Evolutionary conservation across 768 basidiomycete genomes (phyloP).

Genomic region (Omphalotus guepiniiformis): DNA sequence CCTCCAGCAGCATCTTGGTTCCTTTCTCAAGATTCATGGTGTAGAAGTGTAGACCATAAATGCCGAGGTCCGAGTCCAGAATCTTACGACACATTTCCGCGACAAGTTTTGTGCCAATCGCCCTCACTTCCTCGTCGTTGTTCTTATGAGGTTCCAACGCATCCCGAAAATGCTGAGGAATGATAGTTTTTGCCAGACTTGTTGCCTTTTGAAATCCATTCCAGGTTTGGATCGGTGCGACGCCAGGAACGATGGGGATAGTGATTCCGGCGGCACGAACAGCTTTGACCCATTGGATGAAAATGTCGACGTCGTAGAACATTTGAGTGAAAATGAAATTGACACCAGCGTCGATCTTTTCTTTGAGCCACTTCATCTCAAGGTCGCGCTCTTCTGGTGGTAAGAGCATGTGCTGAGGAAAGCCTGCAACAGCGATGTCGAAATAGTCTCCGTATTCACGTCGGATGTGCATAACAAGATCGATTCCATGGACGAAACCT

Average conservation of each 20-base stretch:
- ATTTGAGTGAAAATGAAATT: slow-evolving; percentile 97
- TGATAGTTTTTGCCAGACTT: slow-evolving; percentile 68
- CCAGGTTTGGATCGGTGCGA: slow-evolving; percentile 95
- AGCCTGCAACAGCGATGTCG: slow-evolving; percentile 91
- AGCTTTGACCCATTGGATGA: slow-evolving; percentile 85
- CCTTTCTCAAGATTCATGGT: slow-evolving; percentile 98
- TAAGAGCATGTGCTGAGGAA: slow-evolving; percentile 77
- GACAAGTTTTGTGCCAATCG: slow-evolving; percentile 90
- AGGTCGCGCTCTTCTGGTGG: slow-evolving; percentile 68
- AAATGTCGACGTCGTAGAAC: slow-evolving; percentile 93
- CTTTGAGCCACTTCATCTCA: slow-evolving; percentile 84
- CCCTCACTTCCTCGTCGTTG: slow-evolving; percentile 89
- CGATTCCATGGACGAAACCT: slow-evolving; percentile 87
- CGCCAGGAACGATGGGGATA: slow-evolving; percentile 88
- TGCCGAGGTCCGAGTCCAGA: slow-evolving; percentile 71
- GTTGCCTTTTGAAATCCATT: slow-evolving; percentile 89
- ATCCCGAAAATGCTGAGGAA: slow-evolving; percentile 74
- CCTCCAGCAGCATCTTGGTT: slow-evolving; percentile 91
- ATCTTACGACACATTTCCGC: slow-evolving; percentile 92
- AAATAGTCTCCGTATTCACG: slow-evolving; percentile 85
- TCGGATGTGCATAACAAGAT: slow-evolving; percentile 88
- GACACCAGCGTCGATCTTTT: slow-evolving; percentile 87
- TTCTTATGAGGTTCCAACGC: slow-evolving; percentile 83
- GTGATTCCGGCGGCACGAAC: slow-evolving; percentile 84
- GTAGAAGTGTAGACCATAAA: slow-evolving; percentile 91